Percentiles rank a stretch among this genome's conserved stretches.
Evolutionary conservation across 768 basidiomycete genomes (phyloP).

Genomic region (Tulasnella sp.): DNA sequence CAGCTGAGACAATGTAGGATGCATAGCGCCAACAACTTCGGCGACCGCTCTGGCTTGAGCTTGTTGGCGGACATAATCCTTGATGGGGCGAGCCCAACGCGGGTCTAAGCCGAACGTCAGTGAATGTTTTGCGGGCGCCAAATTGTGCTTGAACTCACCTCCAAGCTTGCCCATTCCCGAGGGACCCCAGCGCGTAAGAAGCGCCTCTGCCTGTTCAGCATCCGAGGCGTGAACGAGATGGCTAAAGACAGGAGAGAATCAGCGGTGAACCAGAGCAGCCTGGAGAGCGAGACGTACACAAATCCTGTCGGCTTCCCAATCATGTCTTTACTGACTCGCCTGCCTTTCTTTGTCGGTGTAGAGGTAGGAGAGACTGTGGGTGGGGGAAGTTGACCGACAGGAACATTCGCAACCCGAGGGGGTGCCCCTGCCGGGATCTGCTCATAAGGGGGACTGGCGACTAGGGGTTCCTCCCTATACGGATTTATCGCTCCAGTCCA

Average conservation of each 20-base stretch:
- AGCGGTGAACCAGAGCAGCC: constrained; percentile 28
- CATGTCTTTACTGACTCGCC: constrained; percentile 85
- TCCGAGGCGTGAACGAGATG: constrained; percentile 92
- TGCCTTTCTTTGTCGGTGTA: constrained; percentile 54
- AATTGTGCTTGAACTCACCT: constrained; percentile 55
- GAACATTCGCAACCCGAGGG: constrained; percentile 43
- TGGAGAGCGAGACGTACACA: constrained; percentile 59
- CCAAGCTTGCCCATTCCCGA: constrained; percentile 88
- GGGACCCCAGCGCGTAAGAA: constrained; percentile 85
- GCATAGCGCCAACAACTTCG: constrained; percentile 72
- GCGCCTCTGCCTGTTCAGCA: constrained; percentile 83
- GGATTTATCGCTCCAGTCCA: constrained; percentile 56
- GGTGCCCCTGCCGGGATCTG: constrained; percentile 48
- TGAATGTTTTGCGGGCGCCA: constrained; percentile 36
- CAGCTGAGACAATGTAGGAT: constrained; percentile 47
- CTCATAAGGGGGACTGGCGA: constrained; percentile 74
- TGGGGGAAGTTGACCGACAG: constrained; percentile 42
- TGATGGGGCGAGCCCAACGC: constrained; percentile 86
- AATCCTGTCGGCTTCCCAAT: constrained; percentile 82
- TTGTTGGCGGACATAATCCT: constrained; percentile 67
- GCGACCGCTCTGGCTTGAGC: constrained; percentile 75
- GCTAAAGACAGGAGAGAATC: constrained; percentile 42
- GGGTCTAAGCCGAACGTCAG: constrained; percentile 60
- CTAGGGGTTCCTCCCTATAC: constrained; percentile 48
- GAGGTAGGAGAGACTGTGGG: constrained; percentile 41